Evolutionary conservation across 164 flowering plant species (phyloP).

Genomic region (Nymphaea thermarum): DNA sequence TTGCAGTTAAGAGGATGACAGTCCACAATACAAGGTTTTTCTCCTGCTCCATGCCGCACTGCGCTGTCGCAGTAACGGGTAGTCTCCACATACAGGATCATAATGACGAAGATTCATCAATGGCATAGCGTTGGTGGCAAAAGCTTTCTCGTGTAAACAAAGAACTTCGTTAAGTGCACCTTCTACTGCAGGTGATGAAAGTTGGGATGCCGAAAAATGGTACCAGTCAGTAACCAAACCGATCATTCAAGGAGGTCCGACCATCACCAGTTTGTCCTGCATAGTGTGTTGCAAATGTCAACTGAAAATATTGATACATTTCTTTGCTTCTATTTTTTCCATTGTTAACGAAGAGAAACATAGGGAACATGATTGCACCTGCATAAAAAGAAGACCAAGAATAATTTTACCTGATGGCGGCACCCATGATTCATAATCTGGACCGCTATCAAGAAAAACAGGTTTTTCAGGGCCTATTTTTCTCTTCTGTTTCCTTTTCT

Average conservation of each 20-base stretch:
- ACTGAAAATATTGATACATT: background rate
- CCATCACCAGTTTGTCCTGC: slow-evolving; percentile 99
- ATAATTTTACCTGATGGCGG: slow-evolving; percentile 79
- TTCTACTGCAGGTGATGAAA: background rate
- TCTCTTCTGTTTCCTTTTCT: slow-evolving; percentile 38
- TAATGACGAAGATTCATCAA: background rate
- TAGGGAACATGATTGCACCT: background rate
- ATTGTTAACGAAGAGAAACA: too few relatives aligned
- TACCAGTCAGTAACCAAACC: slow-evolving; percentile 58
- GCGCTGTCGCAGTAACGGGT: background rate
- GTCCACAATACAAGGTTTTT: background rate
- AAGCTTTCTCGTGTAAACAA: background rate
- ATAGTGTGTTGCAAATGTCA: background rate
- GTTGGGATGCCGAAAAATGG: background rate
- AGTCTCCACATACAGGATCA: background rate
- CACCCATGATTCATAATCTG: slow-evolving; percentile 68
- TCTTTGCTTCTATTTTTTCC: too few relatives aligned
- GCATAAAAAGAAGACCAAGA: background rate
- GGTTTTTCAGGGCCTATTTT: slow-evolving; percentile 88
- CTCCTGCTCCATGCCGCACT: too few relatives aligned
- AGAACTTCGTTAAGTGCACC: background rate
- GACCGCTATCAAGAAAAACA: slow-evolving; percentile 32
- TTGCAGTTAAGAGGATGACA: background rate
- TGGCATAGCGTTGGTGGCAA: background rate
- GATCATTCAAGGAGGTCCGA: slow-evolving; percentile 79